phyloP scores from a whole-genome alignment of 345 rosid species.

The Adansonia digitata region DNA sequence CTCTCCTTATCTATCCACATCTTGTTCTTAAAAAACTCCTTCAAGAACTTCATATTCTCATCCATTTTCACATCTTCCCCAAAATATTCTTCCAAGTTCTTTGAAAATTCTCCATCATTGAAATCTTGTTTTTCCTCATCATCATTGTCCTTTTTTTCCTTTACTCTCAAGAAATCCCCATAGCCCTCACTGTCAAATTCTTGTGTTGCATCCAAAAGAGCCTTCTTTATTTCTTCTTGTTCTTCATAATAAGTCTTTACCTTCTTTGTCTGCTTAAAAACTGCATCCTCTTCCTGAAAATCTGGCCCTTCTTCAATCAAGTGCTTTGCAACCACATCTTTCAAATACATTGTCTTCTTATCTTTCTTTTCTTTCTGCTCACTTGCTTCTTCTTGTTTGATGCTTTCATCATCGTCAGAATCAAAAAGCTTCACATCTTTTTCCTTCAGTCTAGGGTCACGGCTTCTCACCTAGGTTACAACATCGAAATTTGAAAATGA shows the following conservation, averaged over 20 bases:
- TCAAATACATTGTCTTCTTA: constrained; percentile 47
- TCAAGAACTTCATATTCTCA: constrained; percentile 53
- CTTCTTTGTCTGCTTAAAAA: constrained; percentile 11
- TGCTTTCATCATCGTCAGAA: constrained; percentile 29
- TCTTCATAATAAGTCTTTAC: constrained; percentile 47
- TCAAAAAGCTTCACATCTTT: constrained; percentile 40
- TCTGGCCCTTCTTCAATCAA: constrained; percentile 74
- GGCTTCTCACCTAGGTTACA: constrained; percentile 20
- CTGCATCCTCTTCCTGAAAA: constrained; percentile 35
- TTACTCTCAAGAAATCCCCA: constrained; percentile 40
- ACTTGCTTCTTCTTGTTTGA: constrained; percentile 12
- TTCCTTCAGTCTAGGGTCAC: constrained; percentile 44
- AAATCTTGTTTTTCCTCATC: constrained; percentile 19
- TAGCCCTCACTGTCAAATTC: constrained; percentile 37
- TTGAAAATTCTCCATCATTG: constrained; percentile 30
- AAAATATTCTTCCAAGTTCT: constrained; percentile 59
- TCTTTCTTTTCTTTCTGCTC: constrained; percentile 17
- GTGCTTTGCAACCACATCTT: constrained; percentile 64
- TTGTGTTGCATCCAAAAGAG: constrained; percentile 48
- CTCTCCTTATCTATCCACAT: constrained; percentile 67
- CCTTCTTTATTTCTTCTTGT: constrained; percentile 56
- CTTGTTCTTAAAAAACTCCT: constrained; percentile 57
- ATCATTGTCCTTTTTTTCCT: constrained; percentile 33
- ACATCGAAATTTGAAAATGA: not conserved
- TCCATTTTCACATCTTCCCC: constrained; percentile 43